phyloP scores from a whole-genome alignment of 2,329 filamentous ascomycete genomes.

The Acephala macrosclerotiorum region DNA sequence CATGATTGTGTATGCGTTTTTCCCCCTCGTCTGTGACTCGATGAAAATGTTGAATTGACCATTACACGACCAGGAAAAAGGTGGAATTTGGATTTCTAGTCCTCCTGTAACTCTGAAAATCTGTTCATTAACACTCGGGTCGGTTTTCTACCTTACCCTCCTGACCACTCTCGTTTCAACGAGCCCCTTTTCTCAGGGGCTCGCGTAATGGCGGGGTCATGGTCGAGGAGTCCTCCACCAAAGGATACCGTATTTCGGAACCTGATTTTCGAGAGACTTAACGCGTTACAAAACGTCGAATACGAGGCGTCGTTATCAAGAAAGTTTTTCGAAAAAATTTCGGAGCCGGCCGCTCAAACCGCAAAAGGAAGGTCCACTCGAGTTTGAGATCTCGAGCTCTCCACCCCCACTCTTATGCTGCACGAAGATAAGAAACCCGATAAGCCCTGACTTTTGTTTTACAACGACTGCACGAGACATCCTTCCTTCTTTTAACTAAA shows the following conservation, averaged over 20 bases:
- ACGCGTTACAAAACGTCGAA: not conserved
- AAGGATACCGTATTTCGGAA: no score
- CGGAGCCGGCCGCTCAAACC: conserved; percentile 1
- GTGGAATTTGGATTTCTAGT: no score
- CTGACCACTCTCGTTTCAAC: not conserved
- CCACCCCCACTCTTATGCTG: conserved; percentile 5
- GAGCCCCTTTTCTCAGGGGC: not conserved
- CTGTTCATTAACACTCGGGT: no score
- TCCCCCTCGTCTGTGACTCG: no score
- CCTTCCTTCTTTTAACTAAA: not conserved
- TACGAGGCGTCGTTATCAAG: not conserved
- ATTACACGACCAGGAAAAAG: no score
- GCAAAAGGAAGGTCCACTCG: conserved; percentile 1
- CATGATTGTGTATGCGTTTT: no score
- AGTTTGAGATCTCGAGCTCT: not conserved
- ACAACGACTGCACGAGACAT: not conserved
- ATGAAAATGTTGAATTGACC: no score
- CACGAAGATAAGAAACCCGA: not conserved
- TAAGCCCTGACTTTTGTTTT: not conserved
- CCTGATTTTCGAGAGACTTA: not conserved
- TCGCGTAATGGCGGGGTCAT: not conserved
- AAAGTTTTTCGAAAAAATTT: not conserved
- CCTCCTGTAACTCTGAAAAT: no score
- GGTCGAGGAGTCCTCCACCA: not conserved
- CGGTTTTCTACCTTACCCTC: no score